Evolutionary conservation across 768 basidiomycete genomes (phyloP).

Genomic region (Serendipita sp.): DNA sequence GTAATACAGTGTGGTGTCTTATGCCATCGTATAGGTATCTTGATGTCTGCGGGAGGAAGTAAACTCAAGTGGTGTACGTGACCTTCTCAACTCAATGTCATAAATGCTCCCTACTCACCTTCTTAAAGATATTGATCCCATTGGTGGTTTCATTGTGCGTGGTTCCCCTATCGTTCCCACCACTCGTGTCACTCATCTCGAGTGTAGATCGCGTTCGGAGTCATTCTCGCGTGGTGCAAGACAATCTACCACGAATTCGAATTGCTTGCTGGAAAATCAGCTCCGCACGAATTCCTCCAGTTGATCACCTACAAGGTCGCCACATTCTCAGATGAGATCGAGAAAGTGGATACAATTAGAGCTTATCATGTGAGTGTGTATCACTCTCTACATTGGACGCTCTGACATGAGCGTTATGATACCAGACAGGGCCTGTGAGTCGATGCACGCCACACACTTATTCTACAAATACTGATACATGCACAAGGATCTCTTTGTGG

Average conservation of each 20-base stretch:
- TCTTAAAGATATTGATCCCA: conserved; percentile 50
- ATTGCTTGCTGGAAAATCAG: conserved; percentile 80
- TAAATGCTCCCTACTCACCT: conserved; percentile 8
- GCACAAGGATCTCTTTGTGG: conserved; percentile 75
- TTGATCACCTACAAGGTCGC: conserved; percentile 83
- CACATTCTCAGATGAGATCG: conserved; percentile 77
- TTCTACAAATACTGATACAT: background rate
- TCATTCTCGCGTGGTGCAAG: conserved; percentile 59
- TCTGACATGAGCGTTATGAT: background rate
- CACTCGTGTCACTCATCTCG: background rate
- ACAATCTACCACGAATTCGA: conserved; percentile 73
- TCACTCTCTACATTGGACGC: conserved; percentile 8
- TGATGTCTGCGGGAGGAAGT: conserved; percentile 72
- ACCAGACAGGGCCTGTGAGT: conserved; percentile 57
- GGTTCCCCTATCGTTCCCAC: conserved; percentile 1
- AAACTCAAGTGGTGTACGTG: conserved; percentile 28
- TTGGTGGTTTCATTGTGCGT: conserved; percentile 58
- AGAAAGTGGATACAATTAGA: conserved; percentile 77
- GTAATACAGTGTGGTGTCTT: conserved; percentile 18
- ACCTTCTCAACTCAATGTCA: conserved; percentile 1
- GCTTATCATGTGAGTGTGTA: conserved; percentile 66
- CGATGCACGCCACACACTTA: conserved; percentile 2
- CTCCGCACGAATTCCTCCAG: conserved; percentile 79
- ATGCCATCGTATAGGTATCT: conserved; percentile 35
- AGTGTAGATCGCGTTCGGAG: conserved; percentile 54